phyloP scores from a whole-genome alignment of 495 filamentous ascomycete genomes.

The Schizothecium vesticola region DNA sequence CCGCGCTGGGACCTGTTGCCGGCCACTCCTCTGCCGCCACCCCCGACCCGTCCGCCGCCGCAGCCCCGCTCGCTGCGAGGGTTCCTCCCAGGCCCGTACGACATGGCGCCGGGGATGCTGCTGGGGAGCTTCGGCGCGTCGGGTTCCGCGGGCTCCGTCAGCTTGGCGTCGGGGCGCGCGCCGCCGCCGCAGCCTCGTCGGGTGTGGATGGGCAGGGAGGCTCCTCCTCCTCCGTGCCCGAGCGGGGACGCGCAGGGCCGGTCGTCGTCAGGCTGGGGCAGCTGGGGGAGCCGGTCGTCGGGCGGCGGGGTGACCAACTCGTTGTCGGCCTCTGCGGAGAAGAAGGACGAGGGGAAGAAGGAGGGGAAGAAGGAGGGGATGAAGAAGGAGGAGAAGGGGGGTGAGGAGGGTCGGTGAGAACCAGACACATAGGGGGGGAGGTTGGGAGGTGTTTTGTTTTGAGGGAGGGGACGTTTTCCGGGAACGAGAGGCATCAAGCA shows the following conservation, averaged over 20 bases:
- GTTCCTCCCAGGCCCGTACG: not conserved
- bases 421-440: not conserved
- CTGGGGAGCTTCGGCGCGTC: not conserved
- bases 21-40: not conserved
- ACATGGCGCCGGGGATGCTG: not conserved
- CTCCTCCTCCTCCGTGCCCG: not conserved
- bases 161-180: not conserved
- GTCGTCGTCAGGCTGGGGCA: not conserved
- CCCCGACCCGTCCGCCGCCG: not conserved
- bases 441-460: too few species aligned
- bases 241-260: not conserved
- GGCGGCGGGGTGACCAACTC: not conserved
- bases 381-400: not conserved
- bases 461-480: too few species aligned
- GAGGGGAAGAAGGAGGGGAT: not conserved
- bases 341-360: not conserved
- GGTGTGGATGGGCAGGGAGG: not conserved
- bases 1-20: not conserved
- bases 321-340: not conserved
- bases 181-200: not conserved
- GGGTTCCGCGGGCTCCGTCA: not conserved
- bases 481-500: too few species aligned
- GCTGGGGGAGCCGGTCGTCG: not conserved
- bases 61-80: not conserved
- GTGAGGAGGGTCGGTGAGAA: not conserved